phyloP scores from a whole-genome alignment of 768 basidiomycete species.

The Pseudohyphozyma bogoriensis region DNA sequence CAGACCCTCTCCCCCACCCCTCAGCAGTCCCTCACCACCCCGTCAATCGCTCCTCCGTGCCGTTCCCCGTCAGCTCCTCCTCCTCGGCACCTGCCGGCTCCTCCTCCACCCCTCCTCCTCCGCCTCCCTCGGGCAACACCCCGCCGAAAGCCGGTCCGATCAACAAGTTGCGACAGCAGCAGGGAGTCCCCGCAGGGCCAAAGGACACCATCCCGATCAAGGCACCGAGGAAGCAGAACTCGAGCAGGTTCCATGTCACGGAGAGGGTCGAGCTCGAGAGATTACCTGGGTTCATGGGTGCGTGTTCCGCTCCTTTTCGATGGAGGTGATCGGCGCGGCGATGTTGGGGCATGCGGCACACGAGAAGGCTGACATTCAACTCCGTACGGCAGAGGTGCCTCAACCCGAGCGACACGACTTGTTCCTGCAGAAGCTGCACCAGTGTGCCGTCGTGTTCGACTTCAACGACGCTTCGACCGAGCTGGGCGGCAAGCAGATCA shows the following conservation, averaged over 20 bases:
- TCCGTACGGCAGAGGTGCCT: conserved; percentile 60
- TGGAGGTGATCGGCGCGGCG: no score
- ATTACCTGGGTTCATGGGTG: conserved; percentile 79
- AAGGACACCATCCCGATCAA: conserved; percentile 97
- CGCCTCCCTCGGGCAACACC: conserved; percentile 23
- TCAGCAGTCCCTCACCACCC: no score
- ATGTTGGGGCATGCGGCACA: no score
- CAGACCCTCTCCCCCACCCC: no score
- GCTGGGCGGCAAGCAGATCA: conserved; percentile 94
- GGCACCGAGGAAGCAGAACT: conserved; percentile 92
- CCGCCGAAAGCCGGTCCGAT: conserved; percentile 39
- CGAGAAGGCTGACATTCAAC: no score
- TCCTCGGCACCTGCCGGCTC: conserved; percentile 4
- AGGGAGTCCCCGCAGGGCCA: conserved; percentile 49
- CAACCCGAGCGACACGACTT: conserved; percentile 76
- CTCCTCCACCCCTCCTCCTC: conserved; percentile 11
- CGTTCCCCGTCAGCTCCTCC: no score
- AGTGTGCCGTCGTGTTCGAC: conserved; percentile 94
- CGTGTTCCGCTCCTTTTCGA: conserved; percentile 31
- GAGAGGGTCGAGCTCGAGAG: conserved; percentile 95
- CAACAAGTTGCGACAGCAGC: conserved; percentile 32
- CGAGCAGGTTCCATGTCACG: conserved; percentile 88
- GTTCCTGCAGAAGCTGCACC: conserved; percentile 88
- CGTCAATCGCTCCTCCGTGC: no score
- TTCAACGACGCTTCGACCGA: conserved; percentile 96